Evolutionary conservation across 495 filamentous ascomycete genomes (phyloP).

Genomic region (Penicillium maclennaniae): DNA sequence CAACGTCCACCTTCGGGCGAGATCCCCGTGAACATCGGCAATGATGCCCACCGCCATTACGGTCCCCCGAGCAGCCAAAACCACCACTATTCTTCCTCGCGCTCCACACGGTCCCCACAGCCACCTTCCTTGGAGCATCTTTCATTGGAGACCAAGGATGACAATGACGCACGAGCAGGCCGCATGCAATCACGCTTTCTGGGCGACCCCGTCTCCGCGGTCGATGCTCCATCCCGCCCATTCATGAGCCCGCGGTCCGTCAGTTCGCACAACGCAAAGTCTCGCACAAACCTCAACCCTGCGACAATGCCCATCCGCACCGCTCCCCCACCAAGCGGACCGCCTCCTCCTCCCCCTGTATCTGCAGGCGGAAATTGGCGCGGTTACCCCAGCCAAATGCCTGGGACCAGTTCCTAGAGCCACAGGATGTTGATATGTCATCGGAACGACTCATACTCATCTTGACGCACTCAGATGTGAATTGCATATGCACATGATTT

Average conservation of each 20-base stretch:
- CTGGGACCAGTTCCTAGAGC: constrained; percentile 10
- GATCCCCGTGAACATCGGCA: constrained; percentile 58
- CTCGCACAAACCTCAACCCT: constrained; percentile 35
- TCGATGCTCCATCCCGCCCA: constrained; percentile 33
- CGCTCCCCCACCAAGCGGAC: constrained; percentile 40
- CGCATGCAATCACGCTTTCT: constrained; percentile 38
- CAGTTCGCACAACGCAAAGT: constrained; percentile 37
- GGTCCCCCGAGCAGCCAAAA: constrained; percentile 7
- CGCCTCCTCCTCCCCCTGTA: constrained; percentile 38
- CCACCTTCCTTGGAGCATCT: constrained; percentile 42
- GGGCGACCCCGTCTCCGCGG: constrained; percentile 36
- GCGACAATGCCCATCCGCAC: constrained; percentile 42
- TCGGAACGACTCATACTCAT: constrained; percentile 3
- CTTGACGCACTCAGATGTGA: constrained; percentile 4
- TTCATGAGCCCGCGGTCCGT: constrained; percentile 36
- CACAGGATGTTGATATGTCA: constrained; percentile 1
- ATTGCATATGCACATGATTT: constrained; percentile 10
- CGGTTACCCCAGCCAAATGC: constrained; percentile 25
- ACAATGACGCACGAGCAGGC: constrained; percentile 32
- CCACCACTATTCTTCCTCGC: constrained; percentile 22
- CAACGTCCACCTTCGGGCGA: constrained; percentile 62
- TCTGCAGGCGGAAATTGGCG: constrained; percentile 33
- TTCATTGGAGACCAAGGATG: constrained; percentile 35
- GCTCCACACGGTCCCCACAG: constrained; percentile 29
- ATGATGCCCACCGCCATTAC: constrained; percentile 30